phyloP scores from a whole-genome alignment of 2,329 filamentous ascomycete species.

The Trichothecium roseum region DNA sequence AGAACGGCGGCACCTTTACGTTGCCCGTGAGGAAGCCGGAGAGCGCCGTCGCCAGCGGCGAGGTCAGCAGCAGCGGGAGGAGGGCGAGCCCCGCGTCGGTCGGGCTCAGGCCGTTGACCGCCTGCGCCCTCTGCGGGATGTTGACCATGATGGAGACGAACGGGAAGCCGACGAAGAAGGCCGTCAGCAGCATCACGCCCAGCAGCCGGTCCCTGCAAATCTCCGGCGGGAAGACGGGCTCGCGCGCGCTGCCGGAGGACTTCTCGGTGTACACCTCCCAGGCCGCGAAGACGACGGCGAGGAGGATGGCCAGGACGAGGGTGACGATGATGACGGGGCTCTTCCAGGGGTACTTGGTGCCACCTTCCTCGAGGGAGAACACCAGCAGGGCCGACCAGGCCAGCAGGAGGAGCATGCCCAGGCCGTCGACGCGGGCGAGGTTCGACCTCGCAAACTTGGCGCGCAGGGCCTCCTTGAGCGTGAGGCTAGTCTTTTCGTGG shows the following conservation, averaged over 20 bases:
- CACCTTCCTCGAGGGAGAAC: neutral
- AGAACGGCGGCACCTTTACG: too few species aligned
- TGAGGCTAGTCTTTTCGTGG: neutral
- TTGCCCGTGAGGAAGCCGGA: too few species aligned
- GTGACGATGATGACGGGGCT: too few species aligned
- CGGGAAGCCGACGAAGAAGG: conserved; percentile 20
- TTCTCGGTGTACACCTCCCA: conserved; percentile 7
- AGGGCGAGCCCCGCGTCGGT: conserved; percentile 20
- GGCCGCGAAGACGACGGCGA: neutral
- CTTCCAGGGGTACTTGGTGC: neutral
- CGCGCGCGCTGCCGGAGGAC: conserved; percentile 7
- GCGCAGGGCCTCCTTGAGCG: neutral
- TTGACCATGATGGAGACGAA: conserved; percentile 24
- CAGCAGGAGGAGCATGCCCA: too few species aligned
- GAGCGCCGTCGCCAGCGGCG: too few species aligned
- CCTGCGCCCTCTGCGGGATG: conserved; percentile 24
- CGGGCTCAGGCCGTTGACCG: conserved; percentile 17
- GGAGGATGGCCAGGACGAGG: too few species aligned
- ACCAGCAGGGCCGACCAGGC: too few species aligned
- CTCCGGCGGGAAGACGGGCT: conserved; percentile 24
- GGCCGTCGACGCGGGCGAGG: too few species aligned
- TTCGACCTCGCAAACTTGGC: too few species aligned
- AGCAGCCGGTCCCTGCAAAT: conserved; percentile 19
- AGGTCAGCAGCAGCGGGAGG: conserved; percentile 21
- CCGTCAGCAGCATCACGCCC: conserved; percentile 19